Conservation (phyloP, 2,329 filamentous ascomycete genomes). For the Microcyclospora tardicrescens region DNA sequence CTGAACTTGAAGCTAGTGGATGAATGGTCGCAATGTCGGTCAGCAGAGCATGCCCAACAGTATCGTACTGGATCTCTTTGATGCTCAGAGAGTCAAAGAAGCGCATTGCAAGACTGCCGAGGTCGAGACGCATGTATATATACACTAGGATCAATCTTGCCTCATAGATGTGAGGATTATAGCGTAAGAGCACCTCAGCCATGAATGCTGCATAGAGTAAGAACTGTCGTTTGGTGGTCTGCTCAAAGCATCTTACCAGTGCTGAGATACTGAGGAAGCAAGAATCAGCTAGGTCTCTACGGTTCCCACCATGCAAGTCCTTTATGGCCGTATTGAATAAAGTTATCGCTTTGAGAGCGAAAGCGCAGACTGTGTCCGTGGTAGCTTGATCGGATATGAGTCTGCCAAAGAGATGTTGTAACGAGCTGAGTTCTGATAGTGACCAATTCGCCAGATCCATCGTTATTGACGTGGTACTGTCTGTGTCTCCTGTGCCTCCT, state of each 20-base stretch:
- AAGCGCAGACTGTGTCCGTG: conserved; percentile 9
- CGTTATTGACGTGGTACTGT: neutral
- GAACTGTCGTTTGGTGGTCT: conserved; percentile 7
- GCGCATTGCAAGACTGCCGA: conserved; percentile 19
- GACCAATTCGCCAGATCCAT: conserved; percentile 4
- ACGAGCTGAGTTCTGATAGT: conserved; percentile 8
- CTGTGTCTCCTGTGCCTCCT: neutral
- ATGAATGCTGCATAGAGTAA: conserved; percentile 21
- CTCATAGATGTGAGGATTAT: conserved; percentile 19
- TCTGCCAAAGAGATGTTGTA: conserved; percentile 14
- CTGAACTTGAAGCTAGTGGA: conserved; percentile 13
- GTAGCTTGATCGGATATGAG: conserved; percentile 5
- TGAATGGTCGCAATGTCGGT: conserved; percentile 21
- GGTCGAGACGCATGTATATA: conserved; percentile 21
- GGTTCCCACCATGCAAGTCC: conserved; percentile 6
- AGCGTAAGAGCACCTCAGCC: conserved; percentile 15
- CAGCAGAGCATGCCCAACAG: conserved; percentile 22
- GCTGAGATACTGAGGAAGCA: conserved; percentile 23
- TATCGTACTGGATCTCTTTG: conserved; percentile 26
- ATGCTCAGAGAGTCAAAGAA: conserved; percentile 21
- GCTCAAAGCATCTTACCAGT: conserved; percentile 16
- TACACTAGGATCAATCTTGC: conserved; percentile 23
- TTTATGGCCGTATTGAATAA: conserved; percentile 14
- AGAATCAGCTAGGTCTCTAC: conserved; percentile 15
- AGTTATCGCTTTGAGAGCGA: conserved; percentile 14